Evolutionary conservation across 2,329 filamentous ascomycete genomes (phyloP), one percentile per base, ranked within the genome.

Genomic region (Ophiostoma sp.): DNA sequence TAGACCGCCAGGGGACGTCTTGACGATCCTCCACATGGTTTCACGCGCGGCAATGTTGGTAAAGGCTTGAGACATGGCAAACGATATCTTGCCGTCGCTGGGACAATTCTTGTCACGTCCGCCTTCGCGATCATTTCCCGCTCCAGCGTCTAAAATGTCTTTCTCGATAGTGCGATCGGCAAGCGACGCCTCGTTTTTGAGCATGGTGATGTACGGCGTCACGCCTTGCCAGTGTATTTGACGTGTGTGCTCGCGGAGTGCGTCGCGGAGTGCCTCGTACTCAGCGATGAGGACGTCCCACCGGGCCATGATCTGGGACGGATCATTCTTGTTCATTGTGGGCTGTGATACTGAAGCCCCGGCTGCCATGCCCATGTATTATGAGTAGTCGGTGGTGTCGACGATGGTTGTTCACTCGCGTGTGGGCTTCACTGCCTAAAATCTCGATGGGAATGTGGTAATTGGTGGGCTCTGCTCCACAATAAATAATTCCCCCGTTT

Each of bases 11-110:
- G 36, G 48, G 67, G 74, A 77, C 35, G 76, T 77, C 48, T 78
- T 78, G 70, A 78, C 69, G 15, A 75, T 71, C 1, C 70, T 60
- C 77, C 77, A 79, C n/a, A 73, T 67, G 41, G 69, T 71, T 52
- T 74, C 74, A 4, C 71, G 70, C 4, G 73, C 72, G 2, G 70
- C 66, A 39, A 75, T 69, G 31, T 70, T 75, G 7, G 72, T 72
- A 10, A 57, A 64, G 0, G 69, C 70, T 36, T 70, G 64, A 23
- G 64, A n/a, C 6, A 69, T 13, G 44, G n/a, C 68, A 8, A 66
- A 66, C 8, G 54, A 54, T 10, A 67, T 23, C 52, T n/a, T 48
- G 15, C 52, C 39, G 20, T 48, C 44, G 3, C 44, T 17, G n/a
- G 1, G 44, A n/a, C 23, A 31, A 23, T 54, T 23, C 4, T 54